phyloP scores from a whole-genome alignment of 139 green algal genomes.

The Volvox africanus region DNA sequence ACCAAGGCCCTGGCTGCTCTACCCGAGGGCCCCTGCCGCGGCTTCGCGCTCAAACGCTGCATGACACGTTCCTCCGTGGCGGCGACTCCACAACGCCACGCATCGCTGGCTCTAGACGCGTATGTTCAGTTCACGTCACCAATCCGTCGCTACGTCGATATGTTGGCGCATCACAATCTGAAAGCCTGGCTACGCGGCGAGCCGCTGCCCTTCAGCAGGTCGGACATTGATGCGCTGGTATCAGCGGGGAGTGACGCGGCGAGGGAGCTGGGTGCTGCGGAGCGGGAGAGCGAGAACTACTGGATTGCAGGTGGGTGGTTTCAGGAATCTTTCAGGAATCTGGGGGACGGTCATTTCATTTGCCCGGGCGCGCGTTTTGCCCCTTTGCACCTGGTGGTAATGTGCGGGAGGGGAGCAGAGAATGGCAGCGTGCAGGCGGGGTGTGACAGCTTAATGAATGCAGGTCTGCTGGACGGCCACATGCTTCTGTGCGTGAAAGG shows the following conservation, averaged over 20 bases:
- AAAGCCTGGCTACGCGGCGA: constrained; percentile 62
- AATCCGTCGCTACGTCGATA: constrained; percentile 71
- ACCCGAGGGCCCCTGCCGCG: constrained; percentile 75
- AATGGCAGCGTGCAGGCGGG: too few species aligned
- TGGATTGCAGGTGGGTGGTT: constrained; percentile 67
- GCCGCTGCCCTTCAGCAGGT: constrained; percentile 53
- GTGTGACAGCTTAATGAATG: too few species aligned
- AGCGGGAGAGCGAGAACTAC: constrained; percentile 68
- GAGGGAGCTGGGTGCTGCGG: constrained; percentile 57
- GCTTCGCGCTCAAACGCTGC: constrained; percentile 67
- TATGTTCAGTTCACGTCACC: constrained; percentile 71
- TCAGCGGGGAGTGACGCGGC: constrained; percentile 2
- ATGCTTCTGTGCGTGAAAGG: too few species aligned
- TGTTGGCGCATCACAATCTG: constrained; percentile 88
- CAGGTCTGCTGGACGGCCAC: too few species aligned
- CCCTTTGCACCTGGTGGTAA: too few species aligned
- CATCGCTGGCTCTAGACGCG: constrained; percentile 76
- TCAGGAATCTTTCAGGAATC: too few species aligned
- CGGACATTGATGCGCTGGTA: constrained; percentile 51
- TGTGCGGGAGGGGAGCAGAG: too few species aligned
- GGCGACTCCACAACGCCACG: constrained; percentile 64
- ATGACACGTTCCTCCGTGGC: constrained; percentile 79
- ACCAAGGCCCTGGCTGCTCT: constrained; percentile 62
- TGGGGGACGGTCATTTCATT: too few species aligned
- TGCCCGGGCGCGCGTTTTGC: too few species aligned